These are phyloP conservation scores for Cephaloascus fragrans DNA, from an alignment of 805 yeast species.

Conservation along the genomic window DNA sequence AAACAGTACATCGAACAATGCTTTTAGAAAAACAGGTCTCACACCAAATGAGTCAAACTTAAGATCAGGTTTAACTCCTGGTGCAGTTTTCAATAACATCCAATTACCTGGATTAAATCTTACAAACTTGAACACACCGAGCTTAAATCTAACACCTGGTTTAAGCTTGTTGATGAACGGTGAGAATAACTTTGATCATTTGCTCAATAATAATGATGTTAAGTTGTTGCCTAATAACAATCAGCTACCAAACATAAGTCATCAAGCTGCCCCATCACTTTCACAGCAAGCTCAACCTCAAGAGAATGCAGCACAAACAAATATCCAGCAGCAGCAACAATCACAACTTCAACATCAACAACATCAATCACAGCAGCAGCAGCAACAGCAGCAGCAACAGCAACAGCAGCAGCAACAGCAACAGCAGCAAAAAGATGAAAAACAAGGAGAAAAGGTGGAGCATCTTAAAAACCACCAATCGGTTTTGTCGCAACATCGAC, in stretches of 20 bases:
- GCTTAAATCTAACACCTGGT: slow-evolving; percentile 40
- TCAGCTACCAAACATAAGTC: too few relatives aligned
- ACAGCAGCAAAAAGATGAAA: background rate
- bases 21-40: slow-evolving; percentile 43
- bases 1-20: slow-evolving; percentile 10
- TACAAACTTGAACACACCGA: slow-evolving; percentile 30
- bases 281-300: slow-evolving; percentile 5
- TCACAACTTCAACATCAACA: slow-evolving; percentile 7
- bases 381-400: slow-evolving; percentile 12
- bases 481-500: too few relatives aligned
- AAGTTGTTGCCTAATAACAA: too few relatives aligned
- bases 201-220: too few relatives aligned
- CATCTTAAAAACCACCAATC: too few relatives aligned
- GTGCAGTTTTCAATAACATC: slow-evolving; percentile 29
- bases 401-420: slow-evolving; percentile 10
- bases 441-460: too few relatives aligned
- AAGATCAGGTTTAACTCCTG: slow-evolving; percentile 68
- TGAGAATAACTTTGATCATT: too few relatives aligned
- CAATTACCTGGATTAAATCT: slow-evolving; percentile 27
- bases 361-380: slow-evolving; percentile 10
- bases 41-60: slow-evolving; percentile 71
- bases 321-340: slow-evolving; percentile 8
- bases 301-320: slow-evolving; percentile 4
- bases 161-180: slow-evolving; percentile 17
- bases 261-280: slow-evolving; percentile 5